phyloP scores from a whole-genome alignment of 306 rosid genomes.

The Delonix regia region DNA sequence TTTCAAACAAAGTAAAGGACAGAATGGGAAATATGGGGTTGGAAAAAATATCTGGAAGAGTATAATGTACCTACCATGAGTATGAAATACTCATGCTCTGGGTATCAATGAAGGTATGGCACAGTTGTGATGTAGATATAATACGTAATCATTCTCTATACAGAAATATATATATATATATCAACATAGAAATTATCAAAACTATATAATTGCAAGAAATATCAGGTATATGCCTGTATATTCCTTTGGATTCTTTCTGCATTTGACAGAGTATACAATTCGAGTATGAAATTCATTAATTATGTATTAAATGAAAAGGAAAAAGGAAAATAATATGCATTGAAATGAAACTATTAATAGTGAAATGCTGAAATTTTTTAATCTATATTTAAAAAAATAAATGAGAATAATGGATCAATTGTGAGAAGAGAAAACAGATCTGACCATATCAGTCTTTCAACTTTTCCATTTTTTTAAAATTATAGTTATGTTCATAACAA shows the following conservation, averaged over 20 bases:
- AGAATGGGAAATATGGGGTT: constrained; percentile 3
- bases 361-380: too few relatives aligned
- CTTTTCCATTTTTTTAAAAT: too few relatives aligned
- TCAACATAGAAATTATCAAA: not conserved
- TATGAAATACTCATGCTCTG: constrained; percentile 37
- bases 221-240: not conserved
- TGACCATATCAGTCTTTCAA: too few relatives aligned
- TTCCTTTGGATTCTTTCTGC: not conserved
- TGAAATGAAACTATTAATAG: not conserved
- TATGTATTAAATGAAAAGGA: not conserved
- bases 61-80: constrained; percentile 38
- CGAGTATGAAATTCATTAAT: not conserved
- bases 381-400: too few relatives aligned
- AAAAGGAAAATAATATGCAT: not conserved
- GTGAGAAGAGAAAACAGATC: too few relatives aligned
- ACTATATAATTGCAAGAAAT: not conserved
- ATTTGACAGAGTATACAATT: not conserved
- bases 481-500: too few relatives aligned
- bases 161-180: not conserved
- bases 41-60: constrained; percentile 16
- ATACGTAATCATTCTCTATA: constrained; percentile 30
- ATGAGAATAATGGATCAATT: too few relatives aligned
- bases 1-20: constrained; percentile 7
- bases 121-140: constrained; percentile 12
- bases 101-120: constrained; percentile 42